Evolutionary conservation across 2,329 filamentous ascomycete species (phyloP).

Genomic region (Alternaria triticimaculans): DNA sequence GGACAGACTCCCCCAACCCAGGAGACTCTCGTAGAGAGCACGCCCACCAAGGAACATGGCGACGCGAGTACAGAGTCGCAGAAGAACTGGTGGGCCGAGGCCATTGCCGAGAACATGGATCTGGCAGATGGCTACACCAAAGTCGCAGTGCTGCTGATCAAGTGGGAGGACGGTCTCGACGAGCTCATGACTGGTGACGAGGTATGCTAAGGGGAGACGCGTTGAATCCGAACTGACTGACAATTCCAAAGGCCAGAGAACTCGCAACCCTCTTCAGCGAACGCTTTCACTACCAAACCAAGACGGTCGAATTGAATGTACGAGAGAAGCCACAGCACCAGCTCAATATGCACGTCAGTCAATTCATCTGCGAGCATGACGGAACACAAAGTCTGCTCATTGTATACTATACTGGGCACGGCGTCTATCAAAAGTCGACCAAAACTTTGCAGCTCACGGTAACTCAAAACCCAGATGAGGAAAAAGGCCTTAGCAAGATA

Average conservation of each 20-base stretch:
- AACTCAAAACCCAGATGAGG: slow-evolving; percentile 13
- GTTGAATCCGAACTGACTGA: neutral
- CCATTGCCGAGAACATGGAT: slow-evolving; percentile 31
- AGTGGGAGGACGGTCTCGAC: slow-evolving; percentile 45
- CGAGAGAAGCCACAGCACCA: slow-evolving; percentile 44
- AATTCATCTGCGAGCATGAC: slow-evolving; percentile 39
- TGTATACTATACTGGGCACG: slow-evolving; percentile 51
- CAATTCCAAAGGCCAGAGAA: slow-evolving; percentile 31
- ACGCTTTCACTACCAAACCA: slow-evolving; percentile 38
- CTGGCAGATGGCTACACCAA: slow-evolving; percentile 42
- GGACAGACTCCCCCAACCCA: neutral
- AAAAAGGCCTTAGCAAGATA: slow-evolving; percentile 30
- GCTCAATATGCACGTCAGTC: slow-evolving; percentile 33
- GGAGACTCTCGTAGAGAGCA: neutral
- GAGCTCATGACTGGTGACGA: slow-evolving; percentile 44
- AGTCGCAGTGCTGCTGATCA: slow-evolving; percentile 47
- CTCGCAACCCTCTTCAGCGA: slow-evolving; percentile 38
- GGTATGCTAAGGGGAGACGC: slow-evolving; percentile 8
- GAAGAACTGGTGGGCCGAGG: slow-evolving; percentile 43
- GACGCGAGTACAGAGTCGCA: slow-evolving; percentile 14
- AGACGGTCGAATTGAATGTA: slow-evolving; percentile 43
- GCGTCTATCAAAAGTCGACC: slow-evolving; percentile 29
- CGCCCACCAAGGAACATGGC: neutral
- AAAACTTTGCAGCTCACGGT: slow-evolving; percentile 38
- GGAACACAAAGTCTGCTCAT: slow-evolving; percentile 44